Evolutionary conservation across 2,329 filamentous ascomycete genomes (phyloP).

Genomic region (Ambrosiella beaveri): DNA sequence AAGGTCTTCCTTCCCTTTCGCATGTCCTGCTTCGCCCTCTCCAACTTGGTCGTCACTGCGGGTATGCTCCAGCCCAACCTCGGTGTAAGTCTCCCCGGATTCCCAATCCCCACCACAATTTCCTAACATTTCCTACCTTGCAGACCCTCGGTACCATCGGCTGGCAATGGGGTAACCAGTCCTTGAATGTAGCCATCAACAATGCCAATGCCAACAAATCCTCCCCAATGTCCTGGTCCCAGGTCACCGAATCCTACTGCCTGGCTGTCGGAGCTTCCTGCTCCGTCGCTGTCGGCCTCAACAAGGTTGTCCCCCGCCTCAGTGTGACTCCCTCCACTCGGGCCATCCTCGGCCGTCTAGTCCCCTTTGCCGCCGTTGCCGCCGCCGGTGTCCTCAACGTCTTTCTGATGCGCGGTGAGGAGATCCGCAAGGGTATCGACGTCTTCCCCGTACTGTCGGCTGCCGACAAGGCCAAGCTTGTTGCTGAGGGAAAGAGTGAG

Average conservation of each 20-base stretch:
- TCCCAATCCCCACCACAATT: constrained; percentile 4
- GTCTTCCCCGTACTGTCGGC: constrained; percentile 68
- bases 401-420: constrained; percentile 92
- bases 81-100: constrained; percentile 30
- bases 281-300: constrained; percentile 81
- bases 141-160: constrained; percentile 68
- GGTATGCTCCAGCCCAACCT: constrained; percentile 93
- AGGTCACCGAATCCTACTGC: constrained; percentile 77
- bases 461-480: constrained; percentile 43
- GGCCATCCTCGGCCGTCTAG: constrained; percentile 64
- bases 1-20: constrained; percentile 88
- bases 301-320: constrained; percentile 72
- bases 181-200: constrained; percentile 95
- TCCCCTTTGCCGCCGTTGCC: constrained; percentile 90
- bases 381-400: constrained; percentile 85
- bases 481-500: constrained; percentile 41
- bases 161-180: constrained; percentile 96
- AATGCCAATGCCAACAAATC: constrained; percentile 97
- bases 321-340: constrained; percentile 62
- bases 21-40: constrained; percentile 90
- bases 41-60: constrained; percentile 84
- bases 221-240: constrained; percentile 62
- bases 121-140: background rate
- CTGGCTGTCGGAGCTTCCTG: constrained; percentile 86
- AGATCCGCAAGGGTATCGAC: constrained; percentile 85